phyloP scores from a whole-genome alignment of 805 yeast genomes.

The Monosporozyma aerobia region DNA sequence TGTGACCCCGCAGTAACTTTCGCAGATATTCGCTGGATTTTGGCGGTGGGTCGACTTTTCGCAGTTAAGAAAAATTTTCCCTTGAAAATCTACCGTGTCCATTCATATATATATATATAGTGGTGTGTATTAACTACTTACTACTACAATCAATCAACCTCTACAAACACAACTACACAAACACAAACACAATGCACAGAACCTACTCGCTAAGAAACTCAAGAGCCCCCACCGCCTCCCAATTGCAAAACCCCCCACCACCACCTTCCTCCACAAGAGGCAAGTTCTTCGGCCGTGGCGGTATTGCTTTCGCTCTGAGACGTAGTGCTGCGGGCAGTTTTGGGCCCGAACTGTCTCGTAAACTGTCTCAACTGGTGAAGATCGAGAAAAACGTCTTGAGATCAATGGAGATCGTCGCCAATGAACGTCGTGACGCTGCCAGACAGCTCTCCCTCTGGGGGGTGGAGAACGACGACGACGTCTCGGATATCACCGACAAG shows the following conservation, averaged over 20 bases:
- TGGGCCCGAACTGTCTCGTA: conserved; percentile 73
- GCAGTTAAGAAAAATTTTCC: too few relatives aligned
- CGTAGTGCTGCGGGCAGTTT: conserved; percentile 67
- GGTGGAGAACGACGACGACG: conserved; percentile 77
- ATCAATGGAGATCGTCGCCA: conserved; percentile 65
- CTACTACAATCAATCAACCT: too few relatives aligned
- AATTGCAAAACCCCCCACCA: conserved; percentile 90
- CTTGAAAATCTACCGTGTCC: too few relatives aligned
- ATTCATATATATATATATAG: too few relatives aligned
- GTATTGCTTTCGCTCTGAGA: conserved; percentile 47
- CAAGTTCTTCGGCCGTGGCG: conserved; percentile 83
- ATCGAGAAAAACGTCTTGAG: conserved; percentile 77
- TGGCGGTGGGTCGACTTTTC: too few relatives aligned
- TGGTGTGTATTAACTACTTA: too few relatives aligned
- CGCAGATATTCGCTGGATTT: too few relatives aligned
- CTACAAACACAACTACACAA: too few relatives aligned
- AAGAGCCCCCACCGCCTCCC: conserved; percentile 97
- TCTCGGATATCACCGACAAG: conserved; percentile 78
- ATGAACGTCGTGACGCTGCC: conserved; percentile 74
- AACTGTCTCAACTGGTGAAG: conserved; percentile 64
- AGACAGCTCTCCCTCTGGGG: conserved; percentile 82
- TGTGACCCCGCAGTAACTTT: too few relatives aligned
- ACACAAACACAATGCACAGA: conserved; percentile 65
- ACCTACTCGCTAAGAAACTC: conserved; percentile 92
- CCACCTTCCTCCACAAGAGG: conserved; percentile 77